Evolutionary conservation across 2,329 filamentous ascomycete species (phyloP).

Genomic region (Elsinoe ampelina): DNA sequence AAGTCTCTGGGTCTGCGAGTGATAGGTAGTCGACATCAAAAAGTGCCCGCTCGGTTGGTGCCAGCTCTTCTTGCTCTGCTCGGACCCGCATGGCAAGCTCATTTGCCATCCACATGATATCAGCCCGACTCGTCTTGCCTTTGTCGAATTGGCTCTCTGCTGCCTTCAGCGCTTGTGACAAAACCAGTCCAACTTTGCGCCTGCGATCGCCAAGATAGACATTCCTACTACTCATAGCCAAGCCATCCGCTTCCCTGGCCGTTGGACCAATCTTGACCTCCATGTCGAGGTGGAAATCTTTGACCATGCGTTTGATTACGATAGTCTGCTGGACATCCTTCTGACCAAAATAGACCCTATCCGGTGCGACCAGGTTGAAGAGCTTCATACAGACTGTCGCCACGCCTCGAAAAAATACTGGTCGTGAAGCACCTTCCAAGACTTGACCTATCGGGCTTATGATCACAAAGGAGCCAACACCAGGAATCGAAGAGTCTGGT

Average conservation of each 20-base stretch:
- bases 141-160: slow-evolving; percentile 58
- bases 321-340: slow-evolving; percentile 97
- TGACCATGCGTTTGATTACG: slow-evolving; percentile 75
- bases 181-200: slow-evolving; percentile 60
- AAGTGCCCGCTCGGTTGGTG: slow-evolving; percentile 51
- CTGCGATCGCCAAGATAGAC: slow-evolving; percentile 77
- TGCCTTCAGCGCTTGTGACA: slow-evolving; percentile 58
- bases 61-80: slow-evolving; percentile 52
- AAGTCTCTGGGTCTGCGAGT: slow-evolving; percentile 71
- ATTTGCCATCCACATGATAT: slow-evolving; percentile 64
- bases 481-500: slow-evolving; percentile 60
- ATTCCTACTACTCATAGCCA: slow-evolving; percentile 88
- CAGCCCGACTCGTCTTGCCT: slow-evolving; percentile 47
- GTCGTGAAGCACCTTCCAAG: slow-evolving; percentile 74
- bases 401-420: slow-evolving; percentile 93
- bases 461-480: slow-evolving; percentile 79
- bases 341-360: slow-evolving; percentile 85
- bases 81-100: slow-evolving; percentile 48
- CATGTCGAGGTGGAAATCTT: slow-evolving; percentile 74
- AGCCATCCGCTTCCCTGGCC: slow-evolving; percentile 64
- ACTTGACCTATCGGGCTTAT: slow-evolving; percentile 76
- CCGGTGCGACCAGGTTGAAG: slow-evolving; percentile 71
- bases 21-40: slow-evolving; percentile 92
- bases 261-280: slow-evolving; percentile 68
- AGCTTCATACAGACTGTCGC: slow-evolving; percentile 94